Base-by-base conservation (phyloP, 352 stramenopile genomes). In the Thalassiosira ordinaria region DNA sequence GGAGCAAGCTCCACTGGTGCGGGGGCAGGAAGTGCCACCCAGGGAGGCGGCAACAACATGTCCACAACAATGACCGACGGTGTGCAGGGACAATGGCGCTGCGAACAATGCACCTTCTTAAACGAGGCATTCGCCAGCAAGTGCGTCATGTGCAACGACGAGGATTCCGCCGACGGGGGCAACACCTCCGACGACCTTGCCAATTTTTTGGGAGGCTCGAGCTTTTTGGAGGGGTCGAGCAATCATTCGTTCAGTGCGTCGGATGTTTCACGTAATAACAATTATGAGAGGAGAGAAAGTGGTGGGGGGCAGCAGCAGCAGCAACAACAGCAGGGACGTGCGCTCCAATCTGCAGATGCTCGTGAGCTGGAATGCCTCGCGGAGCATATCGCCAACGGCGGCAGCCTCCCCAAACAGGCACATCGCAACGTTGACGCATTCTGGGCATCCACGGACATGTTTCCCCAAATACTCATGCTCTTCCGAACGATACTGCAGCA, bases 401-500 rank as follows among this genome's bases (percentile, higher is more conserved):
- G 56, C 5, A 68, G 41, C 52, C n/a, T 76, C 1, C 67, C 67
- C 6, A 31, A 61, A 18, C 39, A 68, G 24, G 67, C 67, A 20
- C 67, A 76, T 51, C 20, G 26, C 9, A 49, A 62, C 11, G 49
- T 56, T 61, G 67, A 68, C 44, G 13, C 29, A 47, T 77, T 77
- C 35, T 77, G 56, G 68, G 68, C 22, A 14, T 35, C 24, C 16
- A 0, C 18, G 18, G 57, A 69, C 29, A 69, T 9, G 8, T 77
- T 77, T 29, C 68, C 68, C 0, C 44, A 33, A 51, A 33, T 63
- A 18, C 49, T 89, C 13, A 26, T 71, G 8, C 39, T 89, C n/a
- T 87, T 91, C 57, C 59, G 60, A n/a, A 63, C 63, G 1, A 78
- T 86, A 51, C 20, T 91, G 16, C 77, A 78, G 44, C 53, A 64